Evolutionary conservation across 2,329 filamentous ascomycete genomes (phyloP).

Genomic region (Monosporascus cannonballus): DNA sequence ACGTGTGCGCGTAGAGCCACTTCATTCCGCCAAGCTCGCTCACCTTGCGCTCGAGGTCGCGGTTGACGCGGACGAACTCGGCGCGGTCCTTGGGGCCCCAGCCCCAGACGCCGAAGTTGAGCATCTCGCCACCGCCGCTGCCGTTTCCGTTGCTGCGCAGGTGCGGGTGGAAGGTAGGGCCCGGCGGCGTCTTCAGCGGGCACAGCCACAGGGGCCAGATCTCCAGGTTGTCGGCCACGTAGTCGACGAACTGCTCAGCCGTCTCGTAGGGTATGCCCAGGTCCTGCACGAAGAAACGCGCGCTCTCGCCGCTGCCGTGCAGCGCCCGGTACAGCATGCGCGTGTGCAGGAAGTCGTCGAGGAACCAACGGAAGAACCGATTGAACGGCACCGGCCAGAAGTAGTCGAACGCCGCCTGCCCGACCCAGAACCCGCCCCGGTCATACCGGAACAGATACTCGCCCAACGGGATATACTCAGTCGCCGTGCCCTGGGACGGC

Average conservation of each 20-base stretch:
- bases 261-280: conserved; percentile 51
- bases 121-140: conserved; percentile 31
- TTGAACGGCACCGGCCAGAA: conserved; percentile 61
- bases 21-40: conserved; percentile 69
- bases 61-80: conserved; percentile 64
- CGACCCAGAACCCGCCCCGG: conserved; percentile 70
- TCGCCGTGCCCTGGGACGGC: conserved; percentile 13
- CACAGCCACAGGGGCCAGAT: conserved; percentile 59
- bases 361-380: conserved; percentile 57
- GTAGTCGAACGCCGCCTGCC: conserved; percentile 59
- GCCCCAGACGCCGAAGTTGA: conserved; percentile 74
- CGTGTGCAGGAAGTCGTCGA: conserved; percentile 69
- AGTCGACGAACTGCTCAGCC: conserved; percentile 48
- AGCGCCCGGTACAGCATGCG: conserved; percentile 69
- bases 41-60: conserved; percentile 64
- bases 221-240: conserved; percentile 41
- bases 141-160: conserved; percentile 26
- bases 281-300: conserved; percentile 64
- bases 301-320: conserved; percentile 59
- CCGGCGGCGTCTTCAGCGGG: conserved; percentile 41
- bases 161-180: conserved; percentile 52
- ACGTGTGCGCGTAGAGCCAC: conserved; percentile 83
- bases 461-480: conserved; percentile 58
- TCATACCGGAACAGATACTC: conserved; percentile 76
- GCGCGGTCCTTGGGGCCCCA: conserved; percentile 53